Evolutionary conservation across 441 rosid species (phyloP).

Genomic region (Sinapis alba): DNA sequence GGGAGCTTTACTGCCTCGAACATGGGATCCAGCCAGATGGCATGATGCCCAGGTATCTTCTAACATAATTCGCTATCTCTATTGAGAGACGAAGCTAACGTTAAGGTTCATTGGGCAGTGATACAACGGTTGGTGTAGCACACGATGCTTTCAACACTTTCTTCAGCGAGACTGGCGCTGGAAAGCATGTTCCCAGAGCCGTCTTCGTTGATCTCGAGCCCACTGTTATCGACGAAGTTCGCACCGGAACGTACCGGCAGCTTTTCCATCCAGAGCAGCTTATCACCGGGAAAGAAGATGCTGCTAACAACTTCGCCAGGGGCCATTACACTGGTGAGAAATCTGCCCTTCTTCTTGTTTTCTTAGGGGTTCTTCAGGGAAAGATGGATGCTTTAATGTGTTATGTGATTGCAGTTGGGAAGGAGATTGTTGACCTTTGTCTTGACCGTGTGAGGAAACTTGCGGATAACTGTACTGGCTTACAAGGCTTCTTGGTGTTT

Average conservation of each 20-base stretch:
- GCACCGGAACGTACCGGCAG: background rate
- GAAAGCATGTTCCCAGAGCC: no score
- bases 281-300: conserved; percentile 60
- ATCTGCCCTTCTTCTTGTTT: background rate
- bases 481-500: no score
- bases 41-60: no score
- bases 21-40: no score
- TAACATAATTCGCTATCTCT: background rate
- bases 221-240: background rate
- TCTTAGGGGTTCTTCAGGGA: background rate
- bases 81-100: background rate
- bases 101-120: conserved; percentile 47
- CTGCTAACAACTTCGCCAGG: conserved; percentile 50
- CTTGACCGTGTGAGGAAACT: no score
- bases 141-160: conserved; percentile 16
- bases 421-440: no score
- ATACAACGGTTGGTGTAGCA: conserved; percentile 60
- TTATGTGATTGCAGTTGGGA: no score
- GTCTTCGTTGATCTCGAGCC: background rate
- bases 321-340: background rate
- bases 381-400: background rate
- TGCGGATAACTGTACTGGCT: no score
- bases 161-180: no score
- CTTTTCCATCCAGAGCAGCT: background rate
- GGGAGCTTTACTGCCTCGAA: no score